A percentile compares a stretch with the other conserved stretches of the same genome.
phyloP scores from a whole-genome alignment of 140 eudicot genomes.

The Bidens hawaiensis region DNA sequence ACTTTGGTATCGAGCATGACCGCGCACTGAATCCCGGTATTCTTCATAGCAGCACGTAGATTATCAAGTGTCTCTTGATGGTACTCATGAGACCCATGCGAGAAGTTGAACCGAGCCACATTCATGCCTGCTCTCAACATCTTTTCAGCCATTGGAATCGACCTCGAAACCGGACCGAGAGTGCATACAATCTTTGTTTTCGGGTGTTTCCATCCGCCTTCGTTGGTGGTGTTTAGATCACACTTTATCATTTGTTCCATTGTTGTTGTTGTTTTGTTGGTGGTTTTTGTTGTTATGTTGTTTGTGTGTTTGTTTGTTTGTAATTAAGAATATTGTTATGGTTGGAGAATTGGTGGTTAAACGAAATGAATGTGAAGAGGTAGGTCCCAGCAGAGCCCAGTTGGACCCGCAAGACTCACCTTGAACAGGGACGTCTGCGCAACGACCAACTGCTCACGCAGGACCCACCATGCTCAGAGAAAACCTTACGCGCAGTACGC shows the following conservation, averaged over 20 bases:
- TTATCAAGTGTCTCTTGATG: constrained; percentile 53
- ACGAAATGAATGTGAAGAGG: no score
- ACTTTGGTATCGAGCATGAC: constrained; percentile 53
- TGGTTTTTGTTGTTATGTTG: no score
- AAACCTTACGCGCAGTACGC: no score
- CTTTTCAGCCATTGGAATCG: constrained; percentile 45
- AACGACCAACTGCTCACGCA: no score
- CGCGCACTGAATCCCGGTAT: constrained; percentile 36
- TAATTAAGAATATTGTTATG: no score
- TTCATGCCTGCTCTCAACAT: constrained; percentile 46
- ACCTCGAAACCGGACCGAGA: constrained; percentile 42
- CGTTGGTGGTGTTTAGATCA: constrained; percentile 2
- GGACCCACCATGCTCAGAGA: no score
- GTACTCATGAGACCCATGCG: constrained; percentile 46
- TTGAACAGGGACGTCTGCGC: no score
- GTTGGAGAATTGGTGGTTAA: no score
- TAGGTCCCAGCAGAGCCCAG: no score
- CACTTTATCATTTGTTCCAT: constrained; percentile 27
- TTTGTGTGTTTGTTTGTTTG: no score
- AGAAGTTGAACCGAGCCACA: constrained; percentile 54
- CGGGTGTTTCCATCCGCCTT: constrained; percentile 25
- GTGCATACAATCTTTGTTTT: constrained; percentile 48
- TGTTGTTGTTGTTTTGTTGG: no score
- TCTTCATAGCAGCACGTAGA: constrained; percentile 35
- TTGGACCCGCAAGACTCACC: no score